Conservation (phyloP, 1,139 yeast species). For the Hansenula lynferdii region DNA sequence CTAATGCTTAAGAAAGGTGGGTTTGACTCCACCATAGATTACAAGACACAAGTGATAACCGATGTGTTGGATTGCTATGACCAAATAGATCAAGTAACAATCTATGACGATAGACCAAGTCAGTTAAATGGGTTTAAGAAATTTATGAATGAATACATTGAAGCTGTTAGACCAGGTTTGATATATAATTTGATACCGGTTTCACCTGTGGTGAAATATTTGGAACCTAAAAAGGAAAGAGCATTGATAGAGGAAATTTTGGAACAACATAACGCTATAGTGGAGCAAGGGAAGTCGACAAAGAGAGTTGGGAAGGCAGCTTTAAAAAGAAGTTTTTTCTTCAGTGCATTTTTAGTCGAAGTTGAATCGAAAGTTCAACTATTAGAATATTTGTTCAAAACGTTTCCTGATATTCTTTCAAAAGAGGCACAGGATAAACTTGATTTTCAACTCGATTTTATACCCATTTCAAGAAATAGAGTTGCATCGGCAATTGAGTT, state of each 20-base stretch:
- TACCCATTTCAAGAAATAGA: constrained; percentile 16
- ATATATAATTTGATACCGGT: constrained; percentile 26
- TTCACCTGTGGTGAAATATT: constrained; percentile 18
- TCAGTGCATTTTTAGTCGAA: constrained; percentile 23
- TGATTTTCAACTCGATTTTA: constrained; percentile 17
- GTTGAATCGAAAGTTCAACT: constrained; percentile 17
- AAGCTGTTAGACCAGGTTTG: constrained; percentile 21
- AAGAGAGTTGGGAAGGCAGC: constrained; percentile 14
- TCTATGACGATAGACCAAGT: constrained; percentile 38
- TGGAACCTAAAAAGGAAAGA: constrained; percentile 29
- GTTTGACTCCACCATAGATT: constrained; percentile 28
- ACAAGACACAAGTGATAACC: constrained; percentile 30
- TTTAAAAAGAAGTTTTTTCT: constrained; percentile 22
- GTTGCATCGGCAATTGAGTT: constrained; percentile 8
- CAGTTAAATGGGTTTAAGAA: constrained; percentile 32
- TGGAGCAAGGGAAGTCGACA: constrained; percentile 10
- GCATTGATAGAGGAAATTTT: constrained; percentile 24
- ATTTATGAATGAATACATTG: constrained; percentile 25
- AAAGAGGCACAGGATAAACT: constrained; percentile 8
- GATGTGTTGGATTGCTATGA: constrained; percentile 29
- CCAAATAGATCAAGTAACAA: constrained; percentile 25
- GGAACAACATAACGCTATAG: constrained; percentile 26
- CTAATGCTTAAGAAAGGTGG: constrained; percentile 30
- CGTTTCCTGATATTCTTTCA: constrained; percentile 15
- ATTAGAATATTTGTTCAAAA: constrained; percentile 10